These are phyloP conservation scores for thale cress (Arabidopsis thaliana) DNA, from an alignment of 345 rosid species.

Conservation along the genomic window DNA sequence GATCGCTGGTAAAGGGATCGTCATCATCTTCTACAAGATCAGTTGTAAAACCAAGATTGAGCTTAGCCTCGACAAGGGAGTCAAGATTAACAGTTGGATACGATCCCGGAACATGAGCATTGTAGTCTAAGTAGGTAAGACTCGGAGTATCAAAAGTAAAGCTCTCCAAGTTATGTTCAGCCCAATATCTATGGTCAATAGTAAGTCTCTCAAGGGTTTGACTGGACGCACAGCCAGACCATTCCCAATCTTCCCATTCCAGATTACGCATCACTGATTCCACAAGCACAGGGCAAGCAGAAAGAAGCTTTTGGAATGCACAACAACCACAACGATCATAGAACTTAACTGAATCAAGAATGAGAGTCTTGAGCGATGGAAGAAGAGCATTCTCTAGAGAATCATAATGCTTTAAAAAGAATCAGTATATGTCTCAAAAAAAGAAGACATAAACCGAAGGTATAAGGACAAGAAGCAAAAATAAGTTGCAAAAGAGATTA, in stretches of 20 bases:
- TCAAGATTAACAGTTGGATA: not conserved
- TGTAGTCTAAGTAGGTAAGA: not conserved
- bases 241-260: not conserved
- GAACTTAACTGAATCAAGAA: too few relatives aligned
- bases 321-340: not conserved
- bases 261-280: not conserved
- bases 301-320: not conserved
- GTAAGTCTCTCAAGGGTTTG: not conserved
- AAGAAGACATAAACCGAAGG: too few relatives aligned
- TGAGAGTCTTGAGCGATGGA: too few relatives aligned
- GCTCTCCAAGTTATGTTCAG: too few relatives aligned
- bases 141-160: not conserved
- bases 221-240: not conserved
- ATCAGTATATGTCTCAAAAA: too few relatives aligned
- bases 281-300: not conserved
- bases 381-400: too few relatives aligned
- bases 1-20: too few relatives aligned
- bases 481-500: too few relatives aligned
- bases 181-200: too few relatives aligned
- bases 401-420: too few relatives aligned
- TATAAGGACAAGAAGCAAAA: too few relatives aligned
- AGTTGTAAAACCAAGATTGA: not conserved
- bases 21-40: too few relatives aligned
- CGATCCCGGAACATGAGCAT: not conserved
- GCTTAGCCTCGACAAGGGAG: not conserved